Evolutionary conservation across 257 asterid species (phyloP), one percentile per base, ranked within the genome.

Genomic region (Capsicum chinense): DNA sequence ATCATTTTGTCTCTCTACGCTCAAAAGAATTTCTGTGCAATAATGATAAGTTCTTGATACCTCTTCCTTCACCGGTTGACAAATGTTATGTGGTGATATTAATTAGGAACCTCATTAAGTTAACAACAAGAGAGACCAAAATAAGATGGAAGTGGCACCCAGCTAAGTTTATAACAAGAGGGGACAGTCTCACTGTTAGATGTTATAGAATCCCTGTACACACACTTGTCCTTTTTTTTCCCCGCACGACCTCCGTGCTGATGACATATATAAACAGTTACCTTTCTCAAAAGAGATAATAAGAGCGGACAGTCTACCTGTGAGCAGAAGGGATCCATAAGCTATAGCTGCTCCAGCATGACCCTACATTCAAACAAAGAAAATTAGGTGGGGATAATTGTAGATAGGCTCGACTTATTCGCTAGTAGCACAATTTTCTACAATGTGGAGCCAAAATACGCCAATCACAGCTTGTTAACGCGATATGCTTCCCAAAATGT

Each of bases 261-360:
- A 74, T 74, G 44, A 48, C 21, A 50, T 19, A 50, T 19, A 39
- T 13, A 74, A 74, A 73, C 56, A 19, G 44, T 50, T 73, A 21
- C 80, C 19, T 19, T 74, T 74, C 12, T 74, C 1, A 19, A 12
- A 56, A 54, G 54, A 10, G 37, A 17, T 68, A 26, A 59, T 13
- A 37, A 68, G 8, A 12, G 57, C 57, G 26, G 14, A 68, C 52
- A 11, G 33, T 68, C 4, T 87, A 90, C 95, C 99, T 91, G 89
- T 89, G 74, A 94, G 94, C 71, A 96, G 94, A 83, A 96, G 94
- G 68, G 99, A 96, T 82, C 99, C 99, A 68, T 90, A 96, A 50
- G 99, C 98, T 66, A 94, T 83, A 69, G 99, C 95, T 84, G 99
- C 94, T 57, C 97, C 99, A 70, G 94, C 88, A 89, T 93, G 98